Evolutionary conservation across 169 alveolate species (phyloP).

Genomic region (Plasmodium blacklocki): DNA sequence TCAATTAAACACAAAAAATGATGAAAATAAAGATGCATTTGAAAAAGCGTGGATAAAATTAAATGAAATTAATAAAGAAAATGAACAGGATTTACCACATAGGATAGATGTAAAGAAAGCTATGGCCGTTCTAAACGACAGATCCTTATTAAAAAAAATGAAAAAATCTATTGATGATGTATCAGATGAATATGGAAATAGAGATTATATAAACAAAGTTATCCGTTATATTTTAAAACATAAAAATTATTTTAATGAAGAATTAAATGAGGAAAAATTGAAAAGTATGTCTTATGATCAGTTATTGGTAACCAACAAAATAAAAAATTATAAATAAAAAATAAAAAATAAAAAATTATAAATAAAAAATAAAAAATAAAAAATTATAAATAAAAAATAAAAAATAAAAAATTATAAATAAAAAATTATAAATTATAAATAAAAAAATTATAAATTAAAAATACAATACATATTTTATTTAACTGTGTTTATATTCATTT

Average conservation of each 20-base stretch:
- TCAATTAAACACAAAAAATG: slow-evolving; percentile 26
- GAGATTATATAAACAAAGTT: slow-evolving; percentile 47
- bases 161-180: slow-evolving; percentile 28
- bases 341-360: not conserved
- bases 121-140: slow-evolving; percentile 61
- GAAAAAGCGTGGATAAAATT: slow-evolving; percentile 30
- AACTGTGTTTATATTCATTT: not conserved
- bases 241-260: slow-evolving; percentile 21
- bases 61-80: slow-evolving; percentile 39
- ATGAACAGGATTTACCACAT: slow-evolving; percentile 45
- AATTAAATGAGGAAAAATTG: slow-evolving; percentile 41
- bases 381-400: not conserved
- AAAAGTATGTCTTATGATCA: slow-evolving; percentile 61
- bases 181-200: slow-evolving; percentile 14
- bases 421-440: too few species aligned
- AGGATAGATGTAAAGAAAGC: slow-evolving; percentile 70
- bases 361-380: not conserved
- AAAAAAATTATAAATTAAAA: too few species aligned
- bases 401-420: too few species aligned
- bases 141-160: slow-evolving; percentile 28
- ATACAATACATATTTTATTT: too few species aligned
- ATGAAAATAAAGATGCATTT: slow-evolving; percentile 40
- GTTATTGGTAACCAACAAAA: slow-evolving; percentile 29
- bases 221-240: slow-evolving; percentile 43
- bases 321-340: not conserved